Evolutionary conservation across 2,329 filamentous ascomycete species (phyloP), one percentile per base, ranked within the genome.

Genomic region (Penicillium sp.): DNA sequence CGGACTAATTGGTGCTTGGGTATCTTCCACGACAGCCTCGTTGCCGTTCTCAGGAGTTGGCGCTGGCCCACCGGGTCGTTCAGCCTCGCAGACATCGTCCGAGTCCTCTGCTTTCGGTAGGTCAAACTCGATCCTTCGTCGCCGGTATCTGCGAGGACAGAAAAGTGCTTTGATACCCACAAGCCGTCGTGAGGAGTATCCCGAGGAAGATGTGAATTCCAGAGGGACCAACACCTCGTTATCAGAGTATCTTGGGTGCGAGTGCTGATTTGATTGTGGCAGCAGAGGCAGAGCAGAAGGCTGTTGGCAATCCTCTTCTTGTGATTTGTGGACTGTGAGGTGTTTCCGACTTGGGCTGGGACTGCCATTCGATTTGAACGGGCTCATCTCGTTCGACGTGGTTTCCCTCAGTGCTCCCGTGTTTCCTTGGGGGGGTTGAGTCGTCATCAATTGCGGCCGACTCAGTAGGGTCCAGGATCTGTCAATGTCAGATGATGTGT

Each of bases 91-190:
- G 9, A 19, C 44, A 41, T 57, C 48, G 4, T 50, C 48, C 26
- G 49, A 19, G 8, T 31, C 55, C 45, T 54, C 30, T 8, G 45
- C 50, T 17, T 44, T 54, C 11, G 23, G 30, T 7, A 45, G 38
- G 17, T 51, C 41, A 23, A 56, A 46, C 21, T 26, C 17, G 46
- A 59, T 38, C 26, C 51, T 64, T 26, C 41, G 51, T 15, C 45
- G 65, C 23, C 61, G 66, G 45, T 48, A 47, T 52, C 55, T 68
- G 38, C 64, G 64, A 6, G 62, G 50, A 30, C 66, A 64, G 44
- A 72, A 62, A 30, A 68, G 57, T 11, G 63, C 64, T 56, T 60
- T 64, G 31, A 71, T 59, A 3, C 62, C 66, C 41, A 51, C 50
- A 11, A 72, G 51, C 26, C 65, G 52, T 46, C 61, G 58, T n/a